Conservation (phyloP, 2,329 filamentous ascomycete species). For the Didymella sp. region DNA sequence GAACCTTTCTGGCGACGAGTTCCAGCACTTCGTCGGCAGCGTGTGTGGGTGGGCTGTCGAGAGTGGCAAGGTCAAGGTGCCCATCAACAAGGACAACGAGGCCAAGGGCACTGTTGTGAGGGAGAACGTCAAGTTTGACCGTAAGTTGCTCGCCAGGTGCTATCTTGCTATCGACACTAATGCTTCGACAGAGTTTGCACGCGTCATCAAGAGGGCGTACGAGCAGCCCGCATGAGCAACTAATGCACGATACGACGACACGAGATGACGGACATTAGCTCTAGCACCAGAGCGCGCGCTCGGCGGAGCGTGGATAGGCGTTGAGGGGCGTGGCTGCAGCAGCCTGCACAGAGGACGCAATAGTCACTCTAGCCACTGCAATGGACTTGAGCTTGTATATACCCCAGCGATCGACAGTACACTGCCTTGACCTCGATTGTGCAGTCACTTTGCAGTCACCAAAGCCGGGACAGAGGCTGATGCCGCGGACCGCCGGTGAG, state of each 20-base stretch:
- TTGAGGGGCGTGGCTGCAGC: slow-evolving; percentile 12
- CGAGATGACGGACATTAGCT: slow-evolving; percentile 18
- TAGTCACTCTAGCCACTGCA: slow-evolving; percentile 19
- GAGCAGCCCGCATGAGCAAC: slow-evolving; percentile 48
- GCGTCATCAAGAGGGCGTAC: slow-evolving; percentile 47
- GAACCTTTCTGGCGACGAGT: slow-evolving; percentile 55
- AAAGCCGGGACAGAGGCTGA: slow-evolving; percentile 3
- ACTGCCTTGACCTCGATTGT: slow-evolving; percentile 11
- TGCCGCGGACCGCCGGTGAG: not conserved
- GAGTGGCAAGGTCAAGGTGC: slow-evolving; percentile 72
- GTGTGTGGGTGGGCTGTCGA: slow-evolving; percentile 84
- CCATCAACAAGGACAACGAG: slow-evolving; percentile 88
- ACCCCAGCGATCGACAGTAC: slow-evolving; percentile 14
- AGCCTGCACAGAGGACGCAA: slow-evolving; percentile 15
- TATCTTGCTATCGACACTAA: slow-evolving; percentile 20
- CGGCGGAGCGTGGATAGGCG: slow-evolving; percentile 5
- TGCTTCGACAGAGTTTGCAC: slow-evolving; percentile 39
- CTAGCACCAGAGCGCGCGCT: slow-evolving; percentile 7
- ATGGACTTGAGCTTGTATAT: slow-evolving; percentile 21
- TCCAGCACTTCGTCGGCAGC: slow-evolving; percentile 58
- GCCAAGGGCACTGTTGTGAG: slow-evolving; percentile 93
- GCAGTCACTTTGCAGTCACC: slow-evolving; percentile 5
- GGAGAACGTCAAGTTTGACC: slow-evolving; percentile 92
- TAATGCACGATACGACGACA: slow-evolving; percentile 17
- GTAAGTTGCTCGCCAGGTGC: slow-evolving; percentile 45